Percentiles rank a stretch among this genome's conserved stretches.
These are phyloP conservation scores for Platanthera zijinensis DNA, from an alignment of 106 monocot species.

Conservation along the genomic window DNA sequence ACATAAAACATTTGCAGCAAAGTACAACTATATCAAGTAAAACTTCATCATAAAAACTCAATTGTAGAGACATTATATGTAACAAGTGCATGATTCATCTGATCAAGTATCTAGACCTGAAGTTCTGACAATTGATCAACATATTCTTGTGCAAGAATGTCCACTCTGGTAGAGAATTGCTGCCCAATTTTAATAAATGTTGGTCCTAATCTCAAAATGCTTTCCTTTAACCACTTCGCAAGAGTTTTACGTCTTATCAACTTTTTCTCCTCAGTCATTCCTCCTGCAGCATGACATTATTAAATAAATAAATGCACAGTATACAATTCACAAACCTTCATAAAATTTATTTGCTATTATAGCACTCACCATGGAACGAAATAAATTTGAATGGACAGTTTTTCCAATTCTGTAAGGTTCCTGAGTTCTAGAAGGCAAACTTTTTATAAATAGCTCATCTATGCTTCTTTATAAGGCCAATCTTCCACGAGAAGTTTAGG, in stretches of 20 bases:
- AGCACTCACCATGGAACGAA: not conserved
- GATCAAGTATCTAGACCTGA: constrained; percentile 49
- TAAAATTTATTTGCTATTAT: not conserved
- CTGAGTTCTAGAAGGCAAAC: too few relatives aligned
- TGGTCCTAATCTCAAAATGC: constrained; percentile 91
- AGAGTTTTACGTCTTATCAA: constrained; percentile 55
- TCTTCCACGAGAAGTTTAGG: too few relatives aligned
- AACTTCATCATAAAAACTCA: not conserved
- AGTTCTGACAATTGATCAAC: constrained; percentile 97
- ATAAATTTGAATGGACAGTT: too few relatives aligned
- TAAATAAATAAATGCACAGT: not conserved
- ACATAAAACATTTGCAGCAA: not conserved
- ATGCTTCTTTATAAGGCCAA: too few relatives aligned
- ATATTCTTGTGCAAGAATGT: constrained; percentile 97
- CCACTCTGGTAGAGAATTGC: constrained; percentile 97
- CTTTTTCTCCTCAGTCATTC: constrained; percentile 95
- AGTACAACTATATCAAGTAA: not conserved
- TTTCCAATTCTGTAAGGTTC: too few relatives aligned
- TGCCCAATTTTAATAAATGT: constrained; percentile 99
- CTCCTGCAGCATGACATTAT: constrained; percentile 49
- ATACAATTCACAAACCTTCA: not conserved
- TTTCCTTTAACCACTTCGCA: constrained; percentile 97
- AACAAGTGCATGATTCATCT: constrained; percentile 14
- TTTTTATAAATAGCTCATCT: too few relatives aligned
- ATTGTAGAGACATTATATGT: constrained; percentile 10